These are phyloP conservation scores for Neurospora sp. DNA, from an alignment of 495 filamentous ascomycete genomes.

Conservation along the genomic window DNA sequence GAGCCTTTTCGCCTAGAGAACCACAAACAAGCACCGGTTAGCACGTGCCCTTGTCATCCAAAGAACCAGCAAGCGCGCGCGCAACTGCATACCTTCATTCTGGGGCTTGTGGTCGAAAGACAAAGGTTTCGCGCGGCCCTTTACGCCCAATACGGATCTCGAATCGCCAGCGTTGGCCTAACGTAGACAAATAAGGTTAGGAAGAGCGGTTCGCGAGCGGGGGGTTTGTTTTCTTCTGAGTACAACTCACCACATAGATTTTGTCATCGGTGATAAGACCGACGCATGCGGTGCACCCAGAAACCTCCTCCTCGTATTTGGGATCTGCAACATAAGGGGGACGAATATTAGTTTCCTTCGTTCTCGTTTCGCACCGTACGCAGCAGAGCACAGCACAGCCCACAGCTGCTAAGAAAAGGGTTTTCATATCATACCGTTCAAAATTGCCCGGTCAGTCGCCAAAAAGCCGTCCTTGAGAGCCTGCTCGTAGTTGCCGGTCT, in stretches of 20 bases:
- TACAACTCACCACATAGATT: slow-evolving; percentile 73
- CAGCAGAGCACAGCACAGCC: background rate
- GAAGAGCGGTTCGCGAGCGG: background rate
- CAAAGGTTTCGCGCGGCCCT: slow-evolving; percentile 90
- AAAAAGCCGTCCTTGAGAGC: slow-evolving; percentile 95
- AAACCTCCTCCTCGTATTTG: slow-evolving; percentile 94
- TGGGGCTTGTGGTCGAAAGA: slow-evolving; percentile 98
- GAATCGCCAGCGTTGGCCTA: slow-evolving; percentile 97
- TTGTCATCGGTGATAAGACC: slow-evolving; percentile 80
- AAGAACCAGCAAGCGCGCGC: background rate
- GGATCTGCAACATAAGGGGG: slow-evolving; percentile 53
- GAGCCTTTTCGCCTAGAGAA: slow-evolving; percentile 76
- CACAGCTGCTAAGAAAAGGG: background rate
- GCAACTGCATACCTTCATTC: slow-evolving; percentile 66
- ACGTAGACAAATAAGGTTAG: slow-evolving; percentile 13
- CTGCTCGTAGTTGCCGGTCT: slow-evolving; percentile 84
- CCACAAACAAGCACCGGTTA: slow-evolving; percentile 11
- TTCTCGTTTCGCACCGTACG: slow-evolving; percentile 11
- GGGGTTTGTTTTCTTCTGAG: background rate
- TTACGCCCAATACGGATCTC: slow-evolving; percentile 84
- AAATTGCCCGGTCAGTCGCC: slow-evolving; percentile 88
- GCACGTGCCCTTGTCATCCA: background rate
- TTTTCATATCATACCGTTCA: slow-evolving; percentile 59
- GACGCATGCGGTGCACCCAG: slow-evolving; percentile 91
- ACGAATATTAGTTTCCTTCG: background rate